These are phyloP conservation scores for Cyclotella sp. DNA, from an alignment of 108 stramenopile species.

Conservation along the genomic window DNA sequence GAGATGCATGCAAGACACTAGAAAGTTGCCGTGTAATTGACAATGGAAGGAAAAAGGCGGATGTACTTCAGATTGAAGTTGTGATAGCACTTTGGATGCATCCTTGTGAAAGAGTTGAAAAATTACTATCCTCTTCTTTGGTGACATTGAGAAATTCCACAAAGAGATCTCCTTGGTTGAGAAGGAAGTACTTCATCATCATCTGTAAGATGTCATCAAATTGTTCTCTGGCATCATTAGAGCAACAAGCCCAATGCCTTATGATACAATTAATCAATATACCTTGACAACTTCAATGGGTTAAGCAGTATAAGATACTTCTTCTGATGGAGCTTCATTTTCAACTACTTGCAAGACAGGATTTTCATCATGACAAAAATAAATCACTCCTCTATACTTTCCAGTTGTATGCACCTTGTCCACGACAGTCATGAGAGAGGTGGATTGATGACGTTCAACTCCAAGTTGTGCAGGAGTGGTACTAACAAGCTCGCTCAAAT, in stretches of 20 bases:
- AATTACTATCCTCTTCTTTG: conserved; percentile 74
- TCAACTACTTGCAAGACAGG: conserved; percentile 5
- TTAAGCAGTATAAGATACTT: conserved; percentile 37
- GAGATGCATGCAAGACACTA: conserved; percentile 21
- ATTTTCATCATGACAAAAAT: conserved; percentile 50
- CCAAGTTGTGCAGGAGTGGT: conserved; percentile 17
- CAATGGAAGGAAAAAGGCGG: conserved; percentile 6
- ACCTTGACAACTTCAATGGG: conserved; percentile 58
- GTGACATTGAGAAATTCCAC: conserved; percentile 94
- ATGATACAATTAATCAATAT: conserved; percentile 72
- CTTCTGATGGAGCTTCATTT: conserved; percentile 22
- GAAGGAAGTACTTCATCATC: conserved; percentile 94
- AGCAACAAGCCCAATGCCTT: conserved; percentile 77
- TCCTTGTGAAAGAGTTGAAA: conserved; percentile 64
- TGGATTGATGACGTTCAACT: conserved; percentile 36
- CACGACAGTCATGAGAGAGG: conserved; percentile 41
- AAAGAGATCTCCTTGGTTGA: conserved; percentile 98
- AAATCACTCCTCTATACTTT: conserved; percentile 94
- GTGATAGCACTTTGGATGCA: conserved; percentile 87
- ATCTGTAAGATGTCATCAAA: conserved; percentile 70
- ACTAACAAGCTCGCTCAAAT: conserved; percentile 19
- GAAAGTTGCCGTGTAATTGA: not conserved
- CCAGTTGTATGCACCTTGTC: conserved; percentile 86
- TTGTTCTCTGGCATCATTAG: conserved; percentile 64
- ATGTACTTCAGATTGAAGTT: conserved; percentile 51